Base-by-base conservation (phyloP, 306 rosid genomes). In the Casuarina equisetifolia region DNA sequence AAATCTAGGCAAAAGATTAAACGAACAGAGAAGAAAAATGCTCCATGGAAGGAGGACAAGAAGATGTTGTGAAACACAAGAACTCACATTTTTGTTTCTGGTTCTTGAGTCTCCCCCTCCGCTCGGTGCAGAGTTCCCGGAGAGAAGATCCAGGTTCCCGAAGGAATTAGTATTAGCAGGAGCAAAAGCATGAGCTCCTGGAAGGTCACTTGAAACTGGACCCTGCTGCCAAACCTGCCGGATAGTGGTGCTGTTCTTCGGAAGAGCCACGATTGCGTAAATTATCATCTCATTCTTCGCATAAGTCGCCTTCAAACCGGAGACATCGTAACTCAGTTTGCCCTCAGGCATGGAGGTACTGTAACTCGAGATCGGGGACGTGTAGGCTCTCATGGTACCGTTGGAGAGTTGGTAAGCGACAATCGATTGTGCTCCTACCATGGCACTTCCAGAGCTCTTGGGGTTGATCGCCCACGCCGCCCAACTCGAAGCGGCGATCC, bases 221-320 rank as follows among this genome's bases (percentile, higher is more conserved):
- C 97, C 97, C 58, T 83, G 74, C 64, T 93, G 91, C 93, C 98
- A 93, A 58, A 90, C 86, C 69, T 91, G 98, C 43, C 81, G 83
- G 75, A 93, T 70, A 3, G 52, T 45, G 9, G 85, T 15, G 5
- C 73, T 69, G 2, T 55, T 81, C 4, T 2, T 48, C 0, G 87
- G 88, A 79, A 90, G 89, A 36, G 66, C 51, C 81, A 88, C 78
- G 0, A 84, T 83, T 0, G 87, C 96, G 62, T 66, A 90, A 17
- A 93, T 83, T 6, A 85, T 70, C 8, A 91, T 55, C 72, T 87
- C 96, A 42, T n/a, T 72, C 73, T 45, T 79, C 77, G 20, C 38
- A 74, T 54, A 74, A 2, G 85, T 78, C 15, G 83, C 90, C 0
- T 38, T 6, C 51, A 88, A 69, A 1, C 42, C 64, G 0, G 89